Base-by-base conservation (phyloP, 169 alveolate species). In the Cryptosporidium felis region DNA sequence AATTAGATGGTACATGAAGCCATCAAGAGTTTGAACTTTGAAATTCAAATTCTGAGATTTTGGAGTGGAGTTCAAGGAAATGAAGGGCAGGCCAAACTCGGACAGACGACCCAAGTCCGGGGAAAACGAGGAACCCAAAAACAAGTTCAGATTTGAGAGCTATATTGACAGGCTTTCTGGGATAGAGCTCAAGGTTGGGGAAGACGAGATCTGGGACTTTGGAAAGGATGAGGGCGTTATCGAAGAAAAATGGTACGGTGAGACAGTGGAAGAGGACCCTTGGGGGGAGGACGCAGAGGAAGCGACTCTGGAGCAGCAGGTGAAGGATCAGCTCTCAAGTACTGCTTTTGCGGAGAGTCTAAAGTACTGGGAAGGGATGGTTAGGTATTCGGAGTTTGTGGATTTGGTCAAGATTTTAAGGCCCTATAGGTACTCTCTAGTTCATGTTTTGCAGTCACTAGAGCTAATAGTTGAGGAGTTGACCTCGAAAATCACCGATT, bases 121-220 rank as follows among this genome's bases (percentile, higher is more conserved):
- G n/a, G n/a, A n/a, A n/a, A n/a, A n/a, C n/a, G n/a, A n/a, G n/a
- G n/a, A n/a, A n/a, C n/a, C n/a, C n/a, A n/a, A n/a, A n/a, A 66
- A 66, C 34, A 47, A 47, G 34, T 66, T 66, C 51, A 66, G 46
- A 66, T 66, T 66, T 49, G 65, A 66, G 38, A 66, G 47, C 2
- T 66, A 66, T 23, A 51, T 66, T n/a, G 65, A 66, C 21, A 44
- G 56, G 21, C 32, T 66, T 44, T 66, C 82, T 3, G 36, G 34
- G n/a, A 66, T 66, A 14, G 82, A 66, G 28, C 21, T 66, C 5
- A 66, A 66, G 56, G 56, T 66, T 18, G 80, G 80, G 12, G 80
- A 62, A 42, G 80, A 62, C 23, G 80, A 62, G 5, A 10, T 62
- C 12, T 62, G 80, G 80, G 45, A 62, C 8, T 38, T 47, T 18